phyloP scores from a whole-genome alignment of 2,329 filamentous ascomycete genomes.

The Rachicladosporium sp. region DNA sequence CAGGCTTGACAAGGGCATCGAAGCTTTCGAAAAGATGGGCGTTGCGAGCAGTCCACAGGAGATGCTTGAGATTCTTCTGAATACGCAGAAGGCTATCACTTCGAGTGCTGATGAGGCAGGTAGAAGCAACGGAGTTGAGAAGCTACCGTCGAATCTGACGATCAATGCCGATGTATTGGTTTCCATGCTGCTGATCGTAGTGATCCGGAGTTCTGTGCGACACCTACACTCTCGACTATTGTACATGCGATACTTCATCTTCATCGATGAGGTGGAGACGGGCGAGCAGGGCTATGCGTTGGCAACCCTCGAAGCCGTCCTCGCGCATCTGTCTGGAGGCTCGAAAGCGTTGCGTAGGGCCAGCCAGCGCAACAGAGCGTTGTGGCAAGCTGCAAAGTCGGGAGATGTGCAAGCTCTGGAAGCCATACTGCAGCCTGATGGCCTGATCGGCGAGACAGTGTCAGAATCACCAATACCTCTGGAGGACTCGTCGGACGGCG shows the following conservation, averaged over 20 bases:
- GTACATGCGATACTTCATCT: conserved; percentile 97
- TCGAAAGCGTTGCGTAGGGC: conserved; percentile 71
- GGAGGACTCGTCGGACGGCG: conserved; percentile 13
- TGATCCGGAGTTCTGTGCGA: conserved; percentile 79
- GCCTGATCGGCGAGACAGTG: background rate
- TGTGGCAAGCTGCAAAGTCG: conserved; percentile 78
- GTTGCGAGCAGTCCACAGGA: conserved; percentile 70
- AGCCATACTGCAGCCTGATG: conserved; percentile 60
- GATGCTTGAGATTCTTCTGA: conserved; percentile 71
- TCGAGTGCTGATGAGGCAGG: conserved; percentile 14
- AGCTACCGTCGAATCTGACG: conserved; percentile 42
- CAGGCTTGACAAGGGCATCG: conserved; percentile 65
- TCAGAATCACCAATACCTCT: conserved; percentile 9
- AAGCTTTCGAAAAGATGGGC: conserved; percentile 78
- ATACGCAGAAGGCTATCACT: conserved; percentile 74
- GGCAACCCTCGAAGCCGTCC: conserved; percentile 88
- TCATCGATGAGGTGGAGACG: conserved; percentile 92
- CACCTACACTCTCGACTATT: conserved; percentile 76
- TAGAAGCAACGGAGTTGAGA: background rate
- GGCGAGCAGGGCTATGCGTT: conserved; percentile 93
- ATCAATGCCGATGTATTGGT: conserved; percentile 87
- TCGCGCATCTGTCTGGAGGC: conserved; percentile 75
- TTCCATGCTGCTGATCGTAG: conserved; percentile 77
- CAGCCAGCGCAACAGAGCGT: conserved; percentile 68
- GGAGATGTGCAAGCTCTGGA: conserved; percentile 65